A percentile compares a stretch with the other conserved stretches of the same genome.
These are phyloP conservation scores for Thraustotheca clavata DNA, from an alignment of 352 stramenopile genomes.

Conservation along the genomic window DNA sequence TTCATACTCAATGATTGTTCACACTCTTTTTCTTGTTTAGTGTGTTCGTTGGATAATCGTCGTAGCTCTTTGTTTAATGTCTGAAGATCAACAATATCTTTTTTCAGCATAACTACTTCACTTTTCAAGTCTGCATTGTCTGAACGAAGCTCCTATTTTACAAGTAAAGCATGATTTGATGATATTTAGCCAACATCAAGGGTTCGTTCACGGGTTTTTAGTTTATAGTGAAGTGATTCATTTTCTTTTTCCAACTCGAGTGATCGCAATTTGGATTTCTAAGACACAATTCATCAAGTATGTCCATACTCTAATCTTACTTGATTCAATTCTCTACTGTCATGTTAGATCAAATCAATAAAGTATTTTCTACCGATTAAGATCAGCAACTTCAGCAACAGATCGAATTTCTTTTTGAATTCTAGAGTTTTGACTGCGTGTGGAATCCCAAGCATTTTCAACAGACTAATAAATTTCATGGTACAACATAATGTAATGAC, in stretches of 20 bases:
- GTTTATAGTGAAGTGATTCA: conserved; percentile 62
- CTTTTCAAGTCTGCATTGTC: conserved; percentile 50
- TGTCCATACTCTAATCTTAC: neutral
- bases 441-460: conserved; percentile 67
- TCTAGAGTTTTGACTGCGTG: conserved; percentile 73
- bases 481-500: neutral
- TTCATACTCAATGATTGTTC: conserved; percentile 28
- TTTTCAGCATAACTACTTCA: conserved; percentile 46
- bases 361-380: conserved; percentile 2
- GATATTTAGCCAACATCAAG: conserved; percentile 54
- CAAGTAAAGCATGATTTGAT: neutral
- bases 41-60: conserved; percentile 38
- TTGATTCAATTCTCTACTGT: neutral
- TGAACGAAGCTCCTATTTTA: conserved; percentile 41
- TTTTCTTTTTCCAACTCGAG: conserved; percentile 65
- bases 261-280: conserved; percentile 64
- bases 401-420: conserved; percentile 62
- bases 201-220: conserved; percentile 58
- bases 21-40: conserved; percentile 18
- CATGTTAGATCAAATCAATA: neutral
- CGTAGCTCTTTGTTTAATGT: conserved; percentile 23
- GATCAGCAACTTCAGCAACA: conserved; percentile 18
- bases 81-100: conserved; percentile 47
- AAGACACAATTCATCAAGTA: neutral
- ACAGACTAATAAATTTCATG: conserved; percentile 35